Conservation (phyloP, 345 rosid species). For the Microcos paniculata region DNA sequence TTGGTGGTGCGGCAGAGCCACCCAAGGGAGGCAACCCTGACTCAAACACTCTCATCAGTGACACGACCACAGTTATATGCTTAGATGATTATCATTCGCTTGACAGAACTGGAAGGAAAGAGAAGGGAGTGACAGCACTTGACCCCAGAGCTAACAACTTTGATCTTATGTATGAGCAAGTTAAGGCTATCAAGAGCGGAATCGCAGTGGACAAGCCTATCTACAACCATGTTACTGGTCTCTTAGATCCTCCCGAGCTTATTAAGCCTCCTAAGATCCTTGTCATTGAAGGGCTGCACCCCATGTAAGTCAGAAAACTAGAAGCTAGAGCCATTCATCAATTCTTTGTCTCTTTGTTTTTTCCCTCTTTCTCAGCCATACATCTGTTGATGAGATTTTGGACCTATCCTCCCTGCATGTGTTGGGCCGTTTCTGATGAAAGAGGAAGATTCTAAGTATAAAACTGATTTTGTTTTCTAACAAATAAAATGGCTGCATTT, state of each 20-base stretch:
- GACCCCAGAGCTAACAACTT: slow-evolving; percentile 91
- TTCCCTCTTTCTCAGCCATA: slow-evolving; percentile 20
- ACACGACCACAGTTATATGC: slow-evolving; percentile 88
- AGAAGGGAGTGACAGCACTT: slow-evolving; percentile 89
- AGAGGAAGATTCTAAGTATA: not conserved
- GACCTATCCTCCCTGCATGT: not conserved
- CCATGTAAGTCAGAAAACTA: slow-evolving; percentile 63
- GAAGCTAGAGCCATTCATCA: not conserved
- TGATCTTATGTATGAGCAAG: slow-evolving; percentile 96
- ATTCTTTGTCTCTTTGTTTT: not conserved
- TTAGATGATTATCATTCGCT: slow-evolving; percentile 92
- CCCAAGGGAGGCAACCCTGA: slow-evolving; percentile 97
- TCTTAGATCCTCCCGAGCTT: slow-evolving; percentile 88
- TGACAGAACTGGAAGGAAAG: slow-evolving; percentile 84
- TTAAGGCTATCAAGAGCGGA: slow-evolving; percentile 82
- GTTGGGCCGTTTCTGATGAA: not conserved
- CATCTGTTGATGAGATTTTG: not conserved
- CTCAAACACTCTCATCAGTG: slow-evolving; percentile 91
- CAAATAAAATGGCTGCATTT: not conserved
- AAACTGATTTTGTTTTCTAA: not conserved
- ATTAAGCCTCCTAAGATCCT: slow-evolving; percentile 94
- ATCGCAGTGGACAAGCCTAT: slow-evolving; percentile 83
- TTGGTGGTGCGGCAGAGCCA: slow-evolving; percentile 94
- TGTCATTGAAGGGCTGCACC: slow-evolving; percentile 97
- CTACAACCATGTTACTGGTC: slow-evolving; percentile 90